These are phyloP conservation scores for Cornus kousa DNA, from an alignment of 148 eudicot genomes.

Conservation along the genomic window DNA sequence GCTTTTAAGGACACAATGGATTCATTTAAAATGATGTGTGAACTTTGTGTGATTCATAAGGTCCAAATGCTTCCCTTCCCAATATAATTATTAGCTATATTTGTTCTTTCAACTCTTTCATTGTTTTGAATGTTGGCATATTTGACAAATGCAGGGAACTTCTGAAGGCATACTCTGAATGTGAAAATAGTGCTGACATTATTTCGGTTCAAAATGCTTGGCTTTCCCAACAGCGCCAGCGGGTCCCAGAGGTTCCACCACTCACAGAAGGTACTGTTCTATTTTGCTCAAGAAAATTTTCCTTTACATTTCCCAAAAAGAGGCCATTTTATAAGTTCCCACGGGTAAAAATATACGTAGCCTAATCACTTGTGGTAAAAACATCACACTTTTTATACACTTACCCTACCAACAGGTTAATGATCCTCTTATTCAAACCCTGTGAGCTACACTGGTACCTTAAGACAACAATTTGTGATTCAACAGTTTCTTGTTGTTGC, in stretches of 20 bases:
- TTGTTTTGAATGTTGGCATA: constrained; percentile 1
- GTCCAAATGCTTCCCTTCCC: background rate
- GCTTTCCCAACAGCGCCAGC: constrained; percentile 60
- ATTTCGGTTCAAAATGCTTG: constrained; percentile 79
- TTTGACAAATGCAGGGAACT: constrained; percentile 52
- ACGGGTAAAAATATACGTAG: background rate
- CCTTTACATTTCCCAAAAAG: background rate
- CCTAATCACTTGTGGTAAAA: background rate
- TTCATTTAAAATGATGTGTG: background rate
- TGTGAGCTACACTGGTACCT: background rate
- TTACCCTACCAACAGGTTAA: background rate
- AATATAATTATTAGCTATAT: background rate
- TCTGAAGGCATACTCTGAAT: constrained; percentile 72
- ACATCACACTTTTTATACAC: background rate
- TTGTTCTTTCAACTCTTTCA: background rate
- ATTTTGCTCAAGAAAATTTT: background rate
- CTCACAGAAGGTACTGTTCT: constrained; percentile 29
- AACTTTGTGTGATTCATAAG: background rate
- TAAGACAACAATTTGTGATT: background rate
- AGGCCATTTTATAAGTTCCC: background rate
- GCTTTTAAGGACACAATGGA: too few relatives aligned
- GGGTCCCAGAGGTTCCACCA: constrained; percentile 22
- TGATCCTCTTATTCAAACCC: background rate
- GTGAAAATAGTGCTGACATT: constrained; percentile 77
- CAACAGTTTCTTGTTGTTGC: background rate